Conservation (phyloP, 1,284 basidiomycete genomes). For the Cutaneotrichosporon sp. region DNA sequence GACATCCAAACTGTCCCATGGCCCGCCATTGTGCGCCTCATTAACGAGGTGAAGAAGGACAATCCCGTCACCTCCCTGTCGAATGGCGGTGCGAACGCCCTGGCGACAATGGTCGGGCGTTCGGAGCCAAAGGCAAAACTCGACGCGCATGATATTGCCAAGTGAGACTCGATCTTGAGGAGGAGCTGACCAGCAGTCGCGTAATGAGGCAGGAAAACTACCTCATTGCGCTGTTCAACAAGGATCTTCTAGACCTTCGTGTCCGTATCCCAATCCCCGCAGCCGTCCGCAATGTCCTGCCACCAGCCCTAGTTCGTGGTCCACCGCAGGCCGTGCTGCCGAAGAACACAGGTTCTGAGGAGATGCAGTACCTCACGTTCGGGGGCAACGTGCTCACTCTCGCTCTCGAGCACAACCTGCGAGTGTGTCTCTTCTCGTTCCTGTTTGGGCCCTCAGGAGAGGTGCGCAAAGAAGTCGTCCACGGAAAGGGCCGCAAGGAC, state of each 20-base stretch:
- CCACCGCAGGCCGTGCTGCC: conserved; percentile 22
- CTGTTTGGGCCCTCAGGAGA: conserved; percentile 81
- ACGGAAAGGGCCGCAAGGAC: conserved; percentile 68
- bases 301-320: conserved; percentile 27
- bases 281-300: conserved; percentile 36
- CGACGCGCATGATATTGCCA: conserved; percentile 73
- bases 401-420: conserved; percentile 91
- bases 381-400: conserved; percentile 60
- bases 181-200: conserved; percentile 50
- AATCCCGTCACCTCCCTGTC: conserved; percentile 76
- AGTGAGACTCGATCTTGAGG: conserved; percentile 50
- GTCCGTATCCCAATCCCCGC: conserved; percentile 64
- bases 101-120: conserved; percentile 34
- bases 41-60: conserved; percentile 80
- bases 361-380: conserved; percentile 38
- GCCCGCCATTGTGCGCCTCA: conserved; percentile 86
- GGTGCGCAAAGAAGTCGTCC: conserved; percentile 84
- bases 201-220: conserved; percentile 98
- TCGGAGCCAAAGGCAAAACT: conserved; percentile 58
- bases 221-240: conserved; percentile 94
- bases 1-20: conserved; percentile 97
- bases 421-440: conserved; percentile 91
- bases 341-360: conserved; percentile 9
- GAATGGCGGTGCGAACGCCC: conserved; percentile 50
- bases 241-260: conserved; percentile 83